phyloP scores from a whole-genome alignment of 768 basidiomycete species.

The Rhizopogon roseolus region DNA sequence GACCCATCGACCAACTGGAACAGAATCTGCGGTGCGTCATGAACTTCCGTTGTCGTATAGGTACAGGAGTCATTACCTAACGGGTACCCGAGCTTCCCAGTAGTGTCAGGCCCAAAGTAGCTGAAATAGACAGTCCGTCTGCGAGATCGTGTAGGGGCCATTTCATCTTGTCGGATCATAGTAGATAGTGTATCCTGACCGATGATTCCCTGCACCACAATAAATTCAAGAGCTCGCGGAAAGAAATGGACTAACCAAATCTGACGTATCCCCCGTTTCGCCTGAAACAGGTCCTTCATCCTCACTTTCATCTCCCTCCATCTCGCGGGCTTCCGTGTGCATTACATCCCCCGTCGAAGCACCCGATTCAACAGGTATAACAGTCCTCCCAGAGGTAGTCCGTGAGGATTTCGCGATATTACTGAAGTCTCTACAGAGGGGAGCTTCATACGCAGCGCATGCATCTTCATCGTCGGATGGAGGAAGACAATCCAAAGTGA shows the following conservation, averaged over 20 bases:
- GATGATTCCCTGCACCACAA: constrained; percentile 49
- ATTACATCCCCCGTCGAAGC: constrained; percentile 4
- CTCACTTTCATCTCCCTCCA: constrained; percentile 13
- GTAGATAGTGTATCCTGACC: constrained; percentile 67
- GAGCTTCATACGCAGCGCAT: constrained; percentile 40
- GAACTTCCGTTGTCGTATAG: neutral
- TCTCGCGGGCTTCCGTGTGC: constrained; percentile 9
- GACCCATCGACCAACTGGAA: constrained; percentile 58
- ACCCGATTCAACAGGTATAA: neutral
- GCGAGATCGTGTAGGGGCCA: constrained; percentile 51
- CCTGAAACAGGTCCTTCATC: constrained; percentile 13
- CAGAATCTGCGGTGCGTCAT: constrained; percentile 38
- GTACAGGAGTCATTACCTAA: constrained; percentile 38
- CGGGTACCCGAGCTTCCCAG: constrained; percentile 55
- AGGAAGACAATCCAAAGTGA: constrained; percentile 54
- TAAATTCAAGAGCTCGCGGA: constrained; percentile 3
- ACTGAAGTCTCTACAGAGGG: constrained; percentile 52
- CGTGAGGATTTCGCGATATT: constrained; percentile 20
- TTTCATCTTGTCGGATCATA: constrained; percentile 75
- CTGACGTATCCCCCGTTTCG: constrained; percentile 6
- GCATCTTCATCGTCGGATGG: constrained; percentile 44
- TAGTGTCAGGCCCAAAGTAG: constrained; percentile 31
- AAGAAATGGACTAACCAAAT: constrained; percentile 17
- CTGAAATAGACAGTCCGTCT: constrained; percentile 50
- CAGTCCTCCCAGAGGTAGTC: constrained; percentile 3